Base-by-base conservation (phyloP, 768 basidiomycete genomes). In the Hydnomerulius pinastri region DNA sequence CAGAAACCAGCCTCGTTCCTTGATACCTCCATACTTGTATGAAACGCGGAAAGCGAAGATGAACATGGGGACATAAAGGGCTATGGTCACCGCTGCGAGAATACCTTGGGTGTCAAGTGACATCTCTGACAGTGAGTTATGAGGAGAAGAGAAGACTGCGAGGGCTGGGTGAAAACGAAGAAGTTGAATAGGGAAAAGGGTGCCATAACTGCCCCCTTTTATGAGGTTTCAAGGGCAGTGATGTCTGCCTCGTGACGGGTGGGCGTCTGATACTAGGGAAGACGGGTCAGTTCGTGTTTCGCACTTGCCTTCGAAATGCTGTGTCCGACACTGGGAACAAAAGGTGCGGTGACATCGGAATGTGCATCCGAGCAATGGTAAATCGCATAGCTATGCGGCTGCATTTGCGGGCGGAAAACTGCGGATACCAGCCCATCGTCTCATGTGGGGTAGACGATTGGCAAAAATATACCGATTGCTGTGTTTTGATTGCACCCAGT, bases 1-100 rank as follows among this genome's bases (percentile, higher is more conserved):
- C 54, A 80, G 79, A n/a, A 87, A 64, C 84, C 84, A 89, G 51
- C 83, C 86, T 25, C 76, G 80, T 63, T 83, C 78, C 36, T 76
- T 73, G 49, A 78, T 65, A 56, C 85, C 74, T 32, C 77, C 80
- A 72, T 87, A 82, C 27, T 75, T 79, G 43, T 74, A 59, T 41
- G 75, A 66, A 40, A 85, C 64, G 35, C 74, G 62, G 41, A 77
- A 25, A 1, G 80, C 73, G 30, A 83, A 45, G 44, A 71, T 53
- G 18, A 78, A 63, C 58, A 87, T 63, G 23, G 85, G 87, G 24
- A 77, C 60, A 64, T 86, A 88, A 53, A 83, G 77, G 12, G 67
- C 79, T 38, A 89, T 71, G 55, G 80, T 73, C 6, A 80, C 82
- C 2, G 80, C 80, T 27, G 84, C 77, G 51, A 88, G 79, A 53